Evolutionary conservation across 2,329 filamentous ascomycete species (phyloP), one percentile per base, ranked within the genome.

Genomic region (Nectriaceae sp.): DNA sequence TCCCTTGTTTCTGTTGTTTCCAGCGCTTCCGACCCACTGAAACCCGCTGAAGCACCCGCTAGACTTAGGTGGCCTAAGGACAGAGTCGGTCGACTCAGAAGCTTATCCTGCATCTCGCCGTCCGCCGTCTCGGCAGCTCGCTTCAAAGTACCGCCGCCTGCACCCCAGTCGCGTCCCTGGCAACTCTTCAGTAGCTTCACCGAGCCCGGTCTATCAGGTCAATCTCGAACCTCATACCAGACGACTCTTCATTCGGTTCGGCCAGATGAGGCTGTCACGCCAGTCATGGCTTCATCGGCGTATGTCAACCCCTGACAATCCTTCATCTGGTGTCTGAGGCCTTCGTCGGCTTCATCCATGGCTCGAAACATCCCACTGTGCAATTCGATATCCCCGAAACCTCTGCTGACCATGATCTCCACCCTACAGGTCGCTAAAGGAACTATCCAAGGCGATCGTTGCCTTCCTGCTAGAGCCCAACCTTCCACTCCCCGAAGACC

Each of bases 401-500:
- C 19, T 41, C 44, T 55, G 46, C 57, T 59, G 51, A 59, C 59
- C 40, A 44, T 54, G 21, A 42, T 55, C 43, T 52, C 55, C 56
- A 53, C 51, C 50, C 49, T 40, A 26, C 57, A 83, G 80, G 53
- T 77, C 79, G n/a, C 70, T 81, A 39, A 85, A 82, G 63, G 82
- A 86, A 59, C 74, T 87, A 40, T 70, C 72, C 56, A 85, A 81
- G 70, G 77, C 79, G 46, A 75, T 86, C 64, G 71, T 71, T 45
- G 65, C 69, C 62, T 80, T 75, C 64, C 59, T 81, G 40, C 50
- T 62, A 49, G 68, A 76, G n/a, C 77, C 79, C 16, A 69, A 63
- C 22, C 67, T 83, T 18, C 87, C 88, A 8, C 78, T 92, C 1
- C 85, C 89, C 40, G 77, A 86, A 55, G 82, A 87, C 48, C 73